Evolutionary conservation across 2,329 filamentous ascomycete species (phyloP).

Genomic region (Rugonectria rugulosa): DNA sequence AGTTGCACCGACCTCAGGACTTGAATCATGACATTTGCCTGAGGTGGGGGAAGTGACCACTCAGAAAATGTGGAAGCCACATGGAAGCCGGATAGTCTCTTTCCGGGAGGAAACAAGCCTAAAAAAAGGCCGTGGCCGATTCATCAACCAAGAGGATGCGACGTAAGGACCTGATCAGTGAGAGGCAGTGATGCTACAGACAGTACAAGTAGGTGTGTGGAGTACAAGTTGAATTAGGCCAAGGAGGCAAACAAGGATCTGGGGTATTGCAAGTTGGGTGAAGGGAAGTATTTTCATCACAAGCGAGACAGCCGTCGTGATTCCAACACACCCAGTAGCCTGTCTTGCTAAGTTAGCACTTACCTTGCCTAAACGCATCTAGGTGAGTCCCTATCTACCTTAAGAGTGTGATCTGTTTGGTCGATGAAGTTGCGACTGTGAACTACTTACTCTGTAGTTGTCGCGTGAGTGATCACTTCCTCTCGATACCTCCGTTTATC

Average conservation of each 20-base stretch:
- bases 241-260: neutral
- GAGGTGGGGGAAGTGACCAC: neutral
- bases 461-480: too few species aligned
- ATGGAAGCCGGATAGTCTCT: constrained; percentile 1
- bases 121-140: neutral
- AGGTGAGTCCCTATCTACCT: neutral
- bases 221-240: neutral
- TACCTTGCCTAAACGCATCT: neutral
- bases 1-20: neutral
- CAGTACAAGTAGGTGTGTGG: neutral
- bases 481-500: neutral
- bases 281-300: neutral
- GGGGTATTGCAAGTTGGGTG: neutral
- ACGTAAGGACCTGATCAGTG: too few species aligned
- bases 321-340: too few species aligned
- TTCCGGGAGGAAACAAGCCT: neutral
- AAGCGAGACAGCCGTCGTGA: neutral
- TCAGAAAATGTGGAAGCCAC: neutral
- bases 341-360: too few species aligned
- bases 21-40: constrained; percentile 1
- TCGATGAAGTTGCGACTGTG: neutral
- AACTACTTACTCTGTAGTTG: too few species aligned
- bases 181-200: too few species aligned
- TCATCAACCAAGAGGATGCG: neutral
- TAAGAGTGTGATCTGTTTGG: neutral